Evolutionary conservation across 306 rosid species (phyloP).

Genomic region (Quercus ilex): DNA sequence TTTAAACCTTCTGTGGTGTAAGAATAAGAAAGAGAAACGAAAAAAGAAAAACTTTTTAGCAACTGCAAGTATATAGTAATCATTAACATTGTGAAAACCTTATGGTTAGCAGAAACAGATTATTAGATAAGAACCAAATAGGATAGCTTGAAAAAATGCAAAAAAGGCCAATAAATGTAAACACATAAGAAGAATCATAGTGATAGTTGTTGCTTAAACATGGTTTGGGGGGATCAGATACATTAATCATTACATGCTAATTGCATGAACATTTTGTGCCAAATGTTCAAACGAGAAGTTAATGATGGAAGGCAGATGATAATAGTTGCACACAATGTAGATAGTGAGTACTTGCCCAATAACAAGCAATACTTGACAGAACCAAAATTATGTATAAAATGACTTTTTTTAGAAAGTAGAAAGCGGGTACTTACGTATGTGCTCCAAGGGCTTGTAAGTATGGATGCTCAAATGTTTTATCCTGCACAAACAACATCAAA

Average conservation of each 20-base stretch:
- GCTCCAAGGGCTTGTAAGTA: slow-evolving; percentile 87
- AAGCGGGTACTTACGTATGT: slow-evolving; percentile 67
- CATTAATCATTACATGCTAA: neutral
- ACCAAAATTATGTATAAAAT: neutral
- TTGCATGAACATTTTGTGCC: neutral
- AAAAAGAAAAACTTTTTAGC: no score
- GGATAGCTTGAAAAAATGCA: no score
- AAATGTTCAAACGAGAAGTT: neutral
- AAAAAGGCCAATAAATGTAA: no score
- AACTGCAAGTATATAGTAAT: no score
- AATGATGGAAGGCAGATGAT: neutral
- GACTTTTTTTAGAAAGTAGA: neutral
- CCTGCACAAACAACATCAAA: slow-evolving; percentile 54
- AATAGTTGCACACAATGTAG: neutral
- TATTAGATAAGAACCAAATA: no score
- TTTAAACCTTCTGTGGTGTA: no score
- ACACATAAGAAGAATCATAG: no score
- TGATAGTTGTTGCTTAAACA: neutral
- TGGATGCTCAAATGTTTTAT: slow-evolving; percentile 87
- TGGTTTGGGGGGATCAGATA: neutral
- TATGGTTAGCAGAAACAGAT: no score
- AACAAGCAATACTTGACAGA: neutral
- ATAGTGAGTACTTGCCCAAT: neutral
- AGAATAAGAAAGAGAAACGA: no score
- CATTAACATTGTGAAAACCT: no score